Conservation (phyloP, 176 grass and related monocot species). For the Bothriochloa decipiens region DNA sequence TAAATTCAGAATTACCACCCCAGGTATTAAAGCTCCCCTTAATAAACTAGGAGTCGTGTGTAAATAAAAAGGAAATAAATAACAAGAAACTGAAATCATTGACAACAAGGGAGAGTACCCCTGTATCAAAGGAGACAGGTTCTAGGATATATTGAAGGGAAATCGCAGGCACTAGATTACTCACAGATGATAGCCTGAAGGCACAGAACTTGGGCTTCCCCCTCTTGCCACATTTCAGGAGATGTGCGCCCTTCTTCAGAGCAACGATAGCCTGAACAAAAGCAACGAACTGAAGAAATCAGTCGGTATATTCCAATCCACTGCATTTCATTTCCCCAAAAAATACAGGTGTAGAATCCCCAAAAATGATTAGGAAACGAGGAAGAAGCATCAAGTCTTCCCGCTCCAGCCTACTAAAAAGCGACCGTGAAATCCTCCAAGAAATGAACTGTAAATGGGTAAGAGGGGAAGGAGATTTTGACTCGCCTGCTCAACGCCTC, state of each 20-base stretch:
- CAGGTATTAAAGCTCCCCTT: background rate
- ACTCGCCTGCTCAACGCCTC: conserved; percentile 76
- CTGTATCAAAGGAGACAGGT: background rate
- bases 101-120: background rate
- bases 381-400: background rate
- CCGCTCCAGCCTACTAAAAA: background rate
- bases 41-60: background rate
- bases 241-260: conserved; percentile 56
- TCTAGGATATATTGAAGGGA: background rate
- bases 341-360: background rate
- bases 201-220: conserved; percentile 61
- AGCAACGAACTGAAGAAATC: background rate
- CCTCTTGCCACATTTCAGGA: conserved; percentile 55
- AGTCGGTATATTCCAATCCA: background rate
- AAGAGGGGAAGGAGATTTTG: background rate
- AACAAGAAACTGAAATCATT: background rate
- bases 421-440: conserved; percentile 1
- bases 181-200: conserved; percentile 59
- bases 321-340: background rate
- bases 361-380: background rate
- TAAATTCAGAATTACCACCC: background rate
- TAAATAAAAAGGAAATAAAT: background rate
- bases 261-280: conserved; percentile 53
- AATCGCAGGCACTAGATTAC: background rate
- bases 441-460: background rate